Evolutionary conservation across 140 eudicot genomes (phyloP), one percentile per base, ranked within the genome.

Genomic region (Flaveria floridana): DNA sequence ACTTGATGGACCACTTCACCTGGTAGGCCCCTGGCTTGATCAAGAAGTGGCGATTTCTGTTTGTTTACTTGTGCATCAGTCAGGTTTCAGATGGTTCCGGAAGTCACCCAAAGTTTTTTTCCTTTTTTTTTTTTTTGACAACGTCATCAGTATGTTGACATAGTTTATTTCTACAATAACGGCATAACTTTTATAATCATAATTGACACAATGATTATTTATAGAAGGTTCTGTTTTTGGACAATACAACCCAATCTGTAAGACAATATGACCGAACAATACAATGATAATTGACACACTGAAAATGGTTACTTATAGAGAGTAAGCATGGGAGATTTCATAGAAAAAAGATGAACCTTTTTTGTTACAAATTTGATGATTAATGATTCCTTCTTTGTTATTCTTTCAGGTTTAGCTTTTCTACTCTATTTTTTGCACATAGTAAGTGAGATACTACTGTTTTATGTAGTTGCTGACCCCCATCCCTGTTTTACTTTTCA

Each of bases 341-440:
- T 42, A 42, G 20, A 20, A 72, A 59, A 59, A 4, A 4, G n/a
- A 13, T 16, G 68, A 26, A 26, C 26, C 4, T 10, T 62, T 28
- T 42, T 52, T 48, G 25, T 65, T 80, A 62, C 52, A 51, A 58
- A 39, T 42, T 23, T 41, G 71, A 51, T 75, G 15, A 20, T 69
- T 72, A 42, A 58, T 56, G 41, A 34, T 21, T 61, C 34, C 20
- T 48, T 68, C 62, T 79, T 66, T 71, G n/a, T 55, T 80, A 39
- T 30, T 3, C 15, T 73, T 79, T 75, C 97, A 91, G 97, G 97
- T 91, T 91, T 78, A 91, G 97, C 84, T 84, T 91, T 77, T 91
- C 97, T 50, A 91, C 97, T 21, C 82, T 91, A 53, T 89, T 90
- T 63, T 91, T 89, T 70, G 87, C 97, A 16, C 97, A 91, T 72